Evolutionary conservation across 208 protist genomes (phyloP), one percentile per base, ranked within the genome.

Genomic region (Leptomonas pyrrhocoris): DNA sequence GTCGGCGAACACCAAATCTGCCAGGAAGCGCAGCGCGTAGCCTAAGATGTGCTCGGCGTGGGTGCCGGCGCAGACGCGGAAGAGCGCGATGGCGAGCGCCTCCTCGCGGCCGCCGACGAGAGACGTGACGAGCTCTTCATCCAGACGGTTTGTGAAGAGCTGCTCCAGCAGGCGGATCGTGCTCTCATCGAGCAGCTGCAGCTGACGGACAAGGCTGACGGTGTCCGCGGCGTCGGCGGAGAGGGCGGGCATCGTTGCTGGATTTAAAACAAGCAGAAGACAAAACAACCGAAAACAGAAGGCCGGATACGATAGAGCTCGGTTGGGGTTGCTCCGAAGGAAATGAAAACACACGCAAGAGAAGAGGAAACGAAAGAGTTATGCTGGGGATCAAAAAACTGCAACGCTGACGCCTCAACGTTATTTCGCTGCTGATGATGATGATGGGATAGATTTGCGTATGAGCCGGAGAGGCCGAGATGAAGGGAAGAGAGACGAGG

Each of bases 21-120:
- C 85, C 28, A 96, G 77, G 69, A 96, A 91, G 66, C 88, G 89
- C 48, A 96, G 73, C 25, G 84, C 38, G 68, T 86, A 93, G 48
- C 89, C 88, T 42, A 93, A 70, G 25, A 89, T 73, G 51, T 79
- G 53, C 38, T 80, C 25, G 0, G 87, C 71, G 43, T 90, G 83
- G 0, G 85, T 74, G 28, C 56, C 65, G n/a, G 60, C 48, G 50
- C 75, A 79, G 7, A 90, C 71, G 19, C 78, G 77, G 63, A 92
- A 89, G 5, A 96, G 73, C 16, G 86, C 74, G 2, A 87, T 68
- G 8, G 85, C 84, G 27, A 96, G 73, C 4, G 55, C 27, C 42
- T 83, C 64, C 56, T 94, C 73, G 28, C 85, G 87, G 23, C 74
- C 84, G 25, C 74, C 53, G n/a, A 92, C 61, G 21, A 94, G 84